Evolutionary conservation across 768 basidiomycete genomes (phyloP).

Genomic region (Serendipita indica): DNA sequence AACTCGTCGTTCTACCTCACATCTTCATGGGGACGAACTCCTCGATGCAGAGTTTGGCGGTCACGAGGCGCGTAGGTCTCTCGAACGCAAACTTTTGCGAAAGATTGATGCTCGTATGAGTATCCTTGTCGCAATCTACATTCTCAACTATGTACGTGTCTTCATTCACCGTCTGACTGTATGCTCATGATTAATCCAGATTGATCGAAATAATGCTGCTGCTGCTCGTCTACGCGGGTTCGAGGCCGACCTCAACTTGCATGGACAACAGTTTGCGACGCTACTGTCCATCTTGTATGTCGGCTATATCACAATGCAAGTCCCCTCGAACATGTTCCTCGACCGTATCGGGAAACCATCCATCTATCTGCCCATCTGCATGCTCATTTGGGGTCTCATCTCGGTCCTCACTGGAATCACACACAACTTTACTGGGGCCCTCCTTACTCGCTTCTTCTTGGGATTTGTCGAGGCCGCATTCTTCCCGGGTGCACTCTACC

Average conservation of each 20-base stretch:
- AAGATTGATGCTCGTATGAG: conserved; percentile 37
- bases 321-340: conserved; percentile 60
- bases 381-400: conserved; percentile 55
- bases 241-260: conserved; percentile 44
- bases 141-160: conserved; percentile 32
- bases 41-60: conserved; percentile 33
- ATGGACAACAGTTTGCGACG: conserved; percentile 49
- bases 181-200: conserved; percentile 22
- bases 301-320: conserved; percentile 66
- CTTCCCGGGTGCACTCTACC: conserved; percentile 39
- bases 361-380: conserved; percentile 26
- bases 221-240: conserved; percentile 62
- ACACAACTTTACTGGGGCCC: conserved; percentile 43
- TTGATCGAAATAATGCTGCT: conserved; percentile 58
- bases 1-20: no score
- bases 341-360: conserved; percentile 55
- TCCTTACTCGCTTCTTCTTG: conserved; percentile 58
- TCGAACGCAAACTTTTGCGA: conserved; percentile 39
- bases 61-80: conserved; percentile 28
- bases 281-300: conserved; percentile 53
- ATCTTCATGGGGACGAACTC: background rate
- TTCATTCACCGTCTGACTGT: background rate
- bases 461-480: conserved; percentile 59
- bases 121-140: conserved; percentile 33
- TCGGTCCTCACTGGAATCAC: conserved; percentile 27